Evolutionary conservation across 805 yeast species (phyloP).

Genomic region (Kurtzmaniella cleridarum): DNA sequence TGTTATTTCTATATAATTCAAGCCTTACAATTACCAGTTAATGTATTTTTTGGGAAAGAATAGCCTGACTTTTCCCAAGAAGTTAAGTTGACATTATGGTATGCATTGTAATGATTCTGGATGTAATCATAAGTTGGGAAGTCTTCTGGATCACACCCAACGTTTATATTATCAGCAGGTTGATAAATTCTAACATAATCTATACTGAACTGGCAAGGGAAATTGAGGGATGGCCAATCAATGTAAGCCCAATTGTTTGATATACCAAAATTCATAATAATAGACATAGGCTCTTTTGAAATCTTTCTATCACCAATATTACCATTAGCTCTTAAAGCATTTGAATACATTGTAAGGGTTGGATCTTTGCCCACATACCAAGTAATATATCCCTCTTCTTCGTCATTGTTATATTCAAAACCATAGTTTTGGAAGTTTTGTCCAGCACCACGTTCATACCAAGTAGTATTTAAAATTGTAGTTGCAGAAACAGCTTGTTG

Average conservation of each 20-base stretch:
- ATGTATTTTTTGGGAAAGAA: constrained; percentile 26
- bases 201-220: constrained; percentile 69
- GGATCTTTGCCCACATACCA: constrained; percentile 81
- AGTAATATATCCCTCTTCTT: constrained; percentile 62
- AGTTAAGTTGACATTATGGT: constrained; percentile 61
- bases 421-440: constrained; percentile 66
- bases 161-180: constrained; percentile 49
- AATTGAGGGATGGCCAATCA: constrained; percentile 72
- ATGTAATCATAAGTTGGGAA: constrained; percentile 83
- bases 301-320: constrained; percentile 76
- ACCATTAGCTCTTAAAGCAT: constrained; percentile 81
- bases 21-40: constrained; percentile 1
- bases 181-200: constrained; percentile 88
- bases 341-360: constrained; percentile 62
- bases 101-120: constrained; percentile 58
- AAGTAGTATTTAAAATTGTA: constrained; percentile 66
- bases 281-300: constrained; percentile 86
- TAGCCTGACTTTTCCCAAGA: constrained; percentile 71
- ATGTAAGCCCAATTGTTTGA: constrained; percentile 89
- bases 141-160: constrained; percentile 79
- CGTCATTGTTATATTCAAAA: constrained; percentile 68
- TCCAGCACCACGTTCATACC: constrained; percentile 66
- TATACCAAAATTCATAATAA: constrained; percentile 78
- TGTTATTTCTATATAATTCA: no score
- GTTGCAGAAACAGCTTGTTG: constrained; percentile 87